These are phyloP conservation scores for Lagenidium giganteum DNA, from an alignment of 352 stramenopile species.

Conservation along the genomic window DNA sequence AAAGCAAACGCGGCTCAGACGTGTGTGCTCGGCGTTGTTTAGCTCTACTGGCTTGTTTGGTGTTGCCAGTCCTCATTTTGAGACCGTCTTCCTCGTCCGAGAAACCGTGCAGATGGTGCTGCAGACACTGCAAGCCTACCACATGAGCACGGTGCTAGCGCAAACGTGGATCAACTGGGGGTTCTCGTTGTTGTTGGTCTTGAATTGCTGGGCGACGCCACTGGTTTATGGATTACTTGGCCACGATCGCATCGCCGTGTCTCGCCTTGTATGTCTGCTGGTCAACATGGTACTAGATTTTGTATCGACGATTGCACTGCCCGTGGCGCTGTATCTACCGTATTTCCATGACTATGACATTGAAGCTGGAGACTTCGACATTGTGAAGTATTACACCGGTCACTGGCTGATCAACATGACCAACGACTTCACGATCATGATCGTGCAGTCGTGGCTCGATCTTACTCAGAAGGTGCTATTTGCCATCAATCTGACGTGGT, in stretches of 20 bases:
- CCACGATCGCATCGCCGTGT: no score
- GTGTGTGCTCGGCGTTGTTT: not conserved
- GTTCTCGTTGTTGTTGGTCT: conserved; percentile 14
- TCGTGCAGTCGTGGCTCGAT: conserved; percentile 13
- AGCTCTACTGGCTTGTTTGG: conserved; percentile 6
- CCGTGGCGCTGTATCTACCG: conserved; percentile 7
- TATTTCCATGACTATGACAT: conserved; percentile 1
- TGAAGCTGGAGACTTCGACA: not conserved
- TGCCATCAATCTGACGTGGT: no score
- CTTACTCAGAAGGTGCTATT: no score
- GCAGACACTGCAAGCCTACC: conserved; percentile 24
- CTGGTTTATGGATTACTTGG: no score
- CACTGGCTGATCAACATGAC: conserved; percentile 19
- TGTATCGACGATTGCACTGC: conserved; percentile 5
- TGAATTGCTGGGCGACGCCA: conserved; percentile 24
- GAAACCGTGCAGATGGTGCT: conserved; percentile 20
- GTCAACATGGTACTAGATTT: conserved; percentile 12
- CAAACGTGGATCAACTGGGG: conserved; percentile 17
- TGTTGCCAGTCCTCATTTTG: conserved; percentile 14
- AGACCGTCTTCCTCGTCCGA: conserved; percentile 12
- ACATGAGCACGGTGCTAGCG: conserved; percentile 12
- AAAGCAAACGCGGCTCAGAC: no score
- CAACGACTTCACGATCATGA: conserved; percentile 20
- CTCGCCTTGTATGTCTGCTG: conserved; percentile 8
- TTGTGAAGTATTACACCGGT: conserved; percentile 16